Evolutionary conservation across 2,329 filamentous ascomycete species (phyloP), one percentile per base, ranked within the genome.

Genomic region (Ramichloridium luteum): DNA sequence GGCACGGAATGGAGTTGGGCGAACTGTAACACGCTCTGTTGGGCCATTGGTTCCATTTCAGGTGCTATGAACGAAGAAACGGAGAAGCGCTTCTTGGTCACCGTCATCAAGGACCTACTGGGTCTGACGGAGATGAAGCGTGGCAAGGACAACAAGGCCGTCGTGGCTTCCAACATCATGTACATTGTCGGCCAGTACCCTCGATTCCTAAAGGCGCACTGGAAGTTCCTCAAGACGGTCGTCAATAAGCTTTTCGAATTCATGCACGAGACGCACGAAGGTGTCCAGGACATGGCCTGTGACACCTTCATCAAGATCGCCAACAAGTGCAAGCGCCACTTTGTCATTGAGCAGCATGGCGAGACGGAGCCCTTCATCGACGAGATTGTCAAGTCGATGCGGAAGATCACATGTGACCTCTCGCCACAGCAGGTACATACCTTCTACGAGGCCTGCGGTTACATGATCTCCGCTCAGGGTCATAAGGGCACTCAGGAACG

Each of bases 301-400:
- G 92, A 98, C 60, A 98, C 90, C 0, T 98, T 98, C 52, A 98
- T 98, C 62, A 98, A 98, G 68, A 98, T 98, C 55, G 92, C 90
- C 15, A 88, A 92, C 57, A 93, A 96, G 59, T 98, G 90, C 63
- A 81, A 90, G 54, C 78, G 90, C 35, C 92, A 98, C 58, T 98
- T 98, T 55, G 90, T 98, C 40, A 86, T 88, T 11, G 70, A 93
- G 18, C 90, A 98, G 58, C 84, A 88, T 13, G 90, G 85, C 41
- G 90, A 98, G 65, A 78, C 66, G 32, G 90, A 98, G 58, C 83
- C 90, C 0, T 98, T 98, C 54, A 98, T 98, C 41, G 90, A 98
- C 54, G 90, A 98, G 62, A 98, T 98, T 47, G 88, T 98, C 30
- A 73, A 86, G 31, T 94, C 82, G 47, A 82, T 98, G 68, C 77